phyloP scores from a whole-genome alignment of 176 grass and related monocot species.

The Ensete glaucum region DNA sequence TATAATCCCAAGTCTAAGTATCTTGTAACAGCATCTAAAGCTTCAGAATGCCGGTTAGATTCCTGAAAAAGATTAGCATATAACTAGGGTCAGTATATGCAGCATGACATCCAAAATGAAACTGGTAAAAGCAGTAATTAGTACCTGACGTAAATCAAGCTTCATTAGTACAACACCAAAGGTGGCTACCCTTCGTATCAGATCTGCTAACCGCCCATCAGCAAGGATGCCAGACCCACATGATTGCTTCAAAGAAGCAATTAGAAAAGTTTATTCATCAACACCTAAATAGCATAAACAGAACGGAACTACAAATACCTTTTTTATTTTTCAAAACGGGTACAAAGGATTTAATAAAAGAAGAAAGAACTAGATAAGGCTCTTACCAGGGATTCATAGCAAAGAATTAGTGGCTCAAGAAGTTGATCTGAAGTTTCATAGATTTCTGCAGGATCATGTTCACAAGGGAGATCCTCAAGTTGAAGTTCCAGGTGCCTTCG shows the following conservation, averaged over 20 bases:
- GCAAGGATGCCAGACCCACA: slow-evolving; percentile 66
- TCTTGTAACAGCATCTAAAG: slow-evolving; percentile 67
- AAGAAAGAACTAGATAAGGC: background rate
- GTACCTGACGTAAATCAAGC: slow-evolving; percentile 80
- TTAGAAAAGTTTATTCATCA: background rate
- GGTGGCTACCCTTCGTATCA: slow-evolving; percentile 77
- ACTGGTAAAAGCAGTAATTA: background rate
- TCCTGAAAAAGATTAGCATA: slow-evolving; percentile 32
- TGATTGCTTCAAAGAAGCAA: slow-evolving; percentile 54
- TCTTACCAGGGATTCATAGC: slow-evolving; percentile 82
- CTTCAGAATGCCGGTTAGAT: slow-evolving; percentile 70
- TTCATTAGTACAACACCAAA: slow-evolving; percentile 94
- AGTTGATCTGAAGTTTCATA: slow-evolving; percentile 75
- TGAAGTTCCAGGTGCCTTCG: slow-evolving; percentile 54
- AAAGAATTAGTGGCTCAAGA: slow-evolving; percentile 72
- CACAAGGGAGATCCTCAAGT: slow-evolving; percentile 69
- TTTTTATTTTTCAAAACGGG: background rate
- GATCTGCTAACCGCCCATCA: slow-evolving; percentile 80
- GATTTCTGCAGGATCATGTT: slow-evolving; percentile 60
- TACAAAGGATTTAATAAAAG: background rate
- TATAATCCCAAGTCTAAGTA: slow-evolving; percentile 87
- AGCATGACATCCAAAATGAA: slow-evolving; percentile 2
- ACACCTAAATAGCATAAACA: background rate
- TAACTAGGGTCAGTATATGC: background rate
- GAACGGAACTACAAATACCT: background rate